phyloP scores from a whole-genome alignment of 805 yeast genomes.

The Saturnispora sanitii region DNA sequence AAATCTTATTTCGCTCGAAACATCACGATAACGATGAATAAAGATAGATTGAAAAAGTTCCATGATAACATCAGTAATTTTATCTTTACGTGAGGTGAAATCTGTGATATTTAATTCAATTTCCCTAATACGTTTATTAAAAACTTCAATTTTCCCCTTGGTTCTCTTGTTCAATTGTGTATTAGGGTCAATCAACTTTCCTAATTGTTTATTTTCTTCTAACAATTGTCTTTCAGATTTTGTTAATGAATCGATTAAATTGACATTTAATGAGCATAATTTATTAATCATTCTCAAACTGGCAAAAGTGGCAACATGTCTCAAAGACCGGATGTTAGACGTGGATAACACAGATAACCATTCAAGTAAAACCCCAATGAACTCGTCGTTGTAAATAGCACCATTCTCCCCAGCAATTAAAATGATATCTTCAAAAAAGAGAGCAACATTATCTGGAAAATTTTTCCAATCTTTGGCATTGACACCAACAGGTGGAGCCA shows the following conservation, averaged over 20 bases:
- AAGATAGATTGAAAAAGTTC: constrained; percentile 62
- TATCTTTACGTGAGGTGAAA: constrained; percentile 40
- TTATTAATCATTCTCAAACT: constrained; percentile 51
- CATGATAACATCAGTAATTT: constrained; percentile 45
- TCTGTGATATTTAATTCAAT: constrained; percentile 34
- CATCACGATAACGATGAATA: constrained; percentile 70
- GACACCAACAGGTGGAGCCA: constrained; percentile 10
- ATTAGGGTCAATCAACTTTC: constrained; percentile 8
- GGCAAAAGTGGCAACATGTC: constrained; percentile 55
- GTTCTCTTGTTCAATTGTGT: constrained; percentile 21
- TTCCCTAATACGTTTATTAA: constrained; percentile 36
- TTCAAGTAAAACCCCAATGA: constrained; percentile 49
- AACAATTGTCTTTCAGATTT: constrained; percentile 37
- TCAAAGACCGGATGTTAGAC: constrained; percentile 57
- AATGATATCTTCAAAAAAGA: constrained; percentile 46
- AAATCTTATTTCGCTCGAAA: constrained; percentile 59
- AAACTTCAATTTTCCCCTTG: constrained; percentile 23
- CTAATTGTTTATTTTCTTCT: constrained; percentile 16
- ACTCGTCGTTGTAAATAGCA: constrained; percentile 34
- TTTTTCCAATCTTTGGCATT: constrained; percentile 37
- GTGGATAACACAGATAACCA: constrained; percentile 74
- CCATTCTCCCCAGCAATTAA: constrained; percentile 53
- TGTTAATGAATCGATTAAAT: constrained; percentile 29
- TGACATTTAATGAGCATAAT: constrained; percentile 41
- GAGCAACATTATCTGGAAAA: constrained; percentile 44